Evolutionary conservation across 2,329 filamentous ascomycete genomes (phyloP).

Genomic region (Arthroderma uncinatum): DNA sequence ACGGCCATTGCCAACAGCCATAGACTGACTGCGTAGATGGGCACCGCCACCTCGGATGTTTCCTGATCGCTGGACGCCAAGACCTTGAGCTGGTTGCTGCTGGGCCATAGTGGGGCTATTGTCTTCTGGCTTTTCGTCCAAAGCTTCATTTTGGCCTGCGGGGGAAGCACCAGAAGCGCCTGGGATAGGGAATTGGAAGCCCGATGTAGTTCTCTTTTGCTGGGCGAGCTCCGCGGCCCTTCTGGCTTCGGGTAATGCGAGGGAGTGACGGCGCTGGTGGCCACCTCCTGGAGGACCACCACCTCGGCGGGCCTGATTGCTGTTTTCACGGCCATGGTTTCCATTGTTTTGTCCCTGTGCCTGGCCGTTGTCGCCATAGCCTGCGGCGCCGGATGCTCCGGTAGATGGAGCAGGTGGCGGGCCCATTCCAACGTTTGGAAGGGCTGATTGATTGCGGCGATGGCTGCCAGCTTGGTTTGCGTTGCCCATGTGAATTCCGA

Average conservation of each 20-base stretch:
- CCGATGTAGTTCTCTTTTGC: slow-evolving; percentile 87
- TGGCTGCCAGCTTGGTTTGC: slow-evolving; percentile 74
- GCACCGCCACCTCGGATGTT: slow-evolving; percentile 86
- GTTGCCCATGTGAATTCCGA: slow-evolving; percentile 23
- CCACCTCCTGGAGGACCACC: slow-evolving; percentile 58
- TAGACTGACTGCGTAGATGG: slow-evolving; percentile 40
- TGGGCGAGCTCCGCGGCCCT: slow-evolving; percentile 95
- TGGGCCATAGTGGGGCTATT: slow-evolving; percentile 19
- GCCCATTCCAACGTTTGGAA: slow-evolving; percentile 84
- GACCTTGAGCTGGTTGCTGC: slow-evolving; percentile 48
- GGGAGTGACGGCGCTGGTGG: slow-evolving; percentile 86
- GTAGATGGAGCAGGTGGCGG: slow-evolving; percentile 88
- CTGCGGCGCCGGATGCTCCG: slow-evolving; percentile 48
- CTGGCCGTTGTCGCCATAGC: slow-evolving; percentile 37
- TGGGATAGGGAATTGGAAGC: slow-evolving; percentile 86
- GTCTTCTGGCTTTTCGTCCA: slow-evolving; percentile 36
- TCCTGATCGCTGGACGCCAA: slow-evolving; percentile 55
- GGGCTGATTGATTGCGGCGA: slow-evolving; percentile 93
- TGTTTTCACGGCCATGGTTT: slow-evolving; percentile 62
- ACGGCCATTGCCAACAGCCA: slow-evolving; percentile 52
- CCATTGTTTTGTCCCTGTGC: slow-evolving; percentile 12
- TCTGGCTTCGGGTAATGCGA: slow-evolving; percentile 90
- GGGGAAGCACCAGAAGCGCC: slow-evolving; percentile 47
- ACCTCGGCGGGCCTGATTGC: slow-evolving; percentile 59
- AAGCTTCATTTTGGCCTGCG: slow-evolving; percentile 46